A percentile compares a stretch with the other conserved stretches of the same genome.
Evolutionary conservation across 2,329 filamentous ascomycete species (phyloP).

Genomic region (Cercospora nicotianae): DNA sequence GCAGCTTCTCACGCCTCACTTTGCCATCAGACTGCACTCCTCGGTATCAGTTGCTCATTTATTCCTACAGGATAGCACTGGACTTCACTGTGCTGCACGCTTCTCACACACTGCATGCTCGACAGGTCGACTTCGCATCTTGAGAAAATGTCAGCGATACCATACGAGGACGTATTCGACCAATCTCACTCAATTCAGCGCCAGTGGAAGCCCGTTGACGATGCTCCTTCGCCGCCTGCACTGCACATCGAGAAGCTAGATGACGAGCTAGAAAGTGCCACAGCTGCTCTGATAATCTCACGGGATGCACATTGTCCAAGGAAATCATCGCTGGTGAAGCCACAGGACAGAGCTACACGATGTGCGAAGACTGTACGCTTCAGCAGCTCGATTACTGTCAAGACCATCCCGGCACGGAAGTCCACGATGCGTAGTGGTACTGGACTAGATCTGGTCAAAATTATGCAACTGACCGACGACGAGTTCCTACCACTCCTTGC

Average conservation of each 20-base stretch:
- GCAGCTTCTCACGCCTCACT: not conserved
- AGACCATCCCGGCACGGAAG: conserved; percentile 4
- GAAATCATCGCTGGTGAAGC: conserved; percentile 15
- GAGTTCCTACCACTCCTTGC: conserved; percentile 8
- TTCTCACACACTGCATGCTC: not conserved
- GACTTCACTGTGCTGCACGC: not conserved
- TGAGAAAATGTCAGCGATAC: not conserved
- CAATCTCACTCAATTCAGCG: not conserved
- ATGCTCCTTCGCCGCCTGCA: not conserved
- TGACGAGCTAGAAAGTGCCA: conserved; percentile 10
- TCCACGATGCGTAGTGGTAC: not conserved
- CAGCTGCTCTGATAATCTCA: conserved; percentile 9
- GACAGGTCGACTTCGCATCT: not conserved
- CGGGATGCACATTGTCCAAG: not conserved
- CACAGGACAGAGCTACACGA: not conserved
- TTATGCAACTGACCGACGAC: conserved; percentile 2
- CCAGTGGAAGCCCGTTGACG: not conserved
- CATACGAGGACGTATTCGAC: not conserved
- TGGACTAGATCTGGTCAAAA: conserved; percentile 4
- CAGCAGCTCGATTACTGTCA: conserved; percentile 1
- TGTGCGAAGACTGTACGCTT: conserved; percentile 16
- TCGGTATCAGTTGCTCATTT: not conserved
- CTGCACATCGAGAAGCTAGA: conserved; percentile 13
- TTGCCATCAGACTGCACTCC: not conserved
- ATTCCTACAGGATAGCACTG: not conserved